A percentile compares a stretch with the other conserved stretches of the same genome.
Conservation (phyloP, 2,329 filamentous ascomycete genomes). For the Fusarium sambucinum region DNA sequence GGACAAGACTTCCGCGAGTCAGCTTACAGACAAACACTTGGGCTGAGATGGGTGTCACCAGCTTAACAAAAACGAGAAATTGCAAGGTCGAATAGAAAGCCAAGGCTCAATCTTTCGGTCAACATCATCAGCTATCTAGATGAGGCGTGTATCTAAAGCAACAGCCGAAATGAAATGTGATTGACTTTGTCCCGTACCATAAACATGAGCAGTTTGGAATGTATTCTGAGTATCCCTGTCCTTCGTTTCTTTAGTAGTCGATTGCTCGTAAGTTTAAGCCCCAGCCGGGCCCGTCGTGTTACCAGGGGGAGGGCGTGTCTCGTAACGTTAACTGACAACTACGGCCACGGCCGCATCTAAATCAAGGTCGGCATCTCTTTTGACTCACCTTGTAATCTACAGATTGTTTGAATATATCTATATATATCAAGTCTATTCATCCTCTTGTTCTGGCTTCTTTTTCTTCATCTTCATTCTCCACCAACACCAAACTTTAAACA, state of each 20-base stretch:
- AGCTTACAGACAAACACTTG: slow-evolving; percentile 40
- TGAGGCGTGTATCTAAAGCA: slow-evolving; percentile 14
- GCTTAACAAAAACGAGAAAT: neutral
- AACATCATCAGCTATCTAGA: slow-evolving; percentile 1
- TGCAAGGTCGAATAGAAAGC: neutral
- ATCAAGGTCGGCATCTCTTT: slow-evolving; percentile 18
- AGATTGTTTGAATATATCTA: slow-evolving; percentile 10
- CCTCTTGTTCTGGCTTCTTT: slow-evolving; percentile 8
- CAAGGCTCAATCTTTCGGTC: slow-evolving; percentile 29
- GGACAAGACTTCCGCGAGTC: slow-evolving; percentile 39
- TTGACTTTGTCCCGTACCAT: neutral
- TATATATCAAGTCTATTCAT: slow-evolving; percentile 20
- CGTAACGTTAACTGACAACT: slow-evolving; percentile 9
- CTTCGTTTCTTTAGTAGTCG: slow-evolving; percentile 8
- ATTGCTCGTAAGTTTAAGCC: slow-evolving; percentile 28
- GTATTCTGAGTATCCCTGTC: slow-evolving; percentile 36
- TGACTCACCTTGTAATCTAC: slow-evolving; percentile 17
- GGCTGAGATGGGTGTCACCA: slow-evolving; percentile 9
- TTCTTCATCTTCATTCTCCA: slow-evolving; percentile 15
- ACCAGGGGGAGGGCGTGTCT: slow-evolving; percentile 29
- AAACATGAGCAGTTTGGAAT: slow-evolving; percentile 4
- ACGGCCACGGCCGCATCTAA: slow-evolving; percentile 23
- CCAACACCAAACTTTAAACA: slow-evolving; percentile 9
- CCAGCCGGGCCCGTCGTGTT: neutral
- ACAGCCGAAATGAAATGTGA: neutral